Evolutionary conservation across 1,284 basidiomycete genomes (phyloP).

Genomic region (Ceratobasidium sp.): DNA sequence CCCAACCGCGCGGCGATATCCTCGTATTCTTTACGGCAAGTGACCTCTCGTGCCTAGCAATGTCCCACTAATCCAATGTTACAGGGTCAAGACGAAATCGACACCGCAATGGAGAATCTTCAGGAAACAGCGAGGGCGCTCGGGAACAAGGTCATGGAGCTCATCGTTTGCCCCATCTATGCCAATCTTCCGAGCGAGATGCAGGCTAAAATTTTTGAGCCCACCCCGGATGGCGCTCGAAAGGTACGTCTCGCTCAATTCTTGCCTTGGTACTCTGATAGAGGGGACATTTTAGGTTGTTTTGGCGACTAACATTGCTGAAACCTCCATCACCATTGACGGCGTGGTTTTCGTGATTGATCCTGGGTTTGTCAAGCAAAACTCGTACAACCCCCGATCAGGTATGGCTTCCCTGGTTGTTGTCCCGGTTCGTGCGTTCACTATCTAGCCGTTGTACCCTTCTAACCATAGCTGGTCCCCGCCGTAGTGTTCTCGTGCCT

Average conservation of each 20-base stretch:
- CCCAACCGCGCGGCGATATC: slow-evolving; percentile 98
- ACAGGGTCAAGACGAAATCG: slow-evolving; percentile 98
- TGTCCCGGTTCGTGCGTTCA: slow-evolving; percentile 72
- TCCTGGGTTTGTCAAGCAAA: slow-evolving; percentile 97
- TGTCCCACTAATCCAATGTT: background rate
- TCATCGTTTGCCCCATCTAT: slow-evolving; percentile 97
- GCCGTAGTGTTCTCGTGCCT: slow-evolving; percentile 88
- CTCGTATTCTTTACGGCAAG: slow-evolving; percentile 93
- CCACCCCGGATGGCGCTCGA: slow-evolving; percentile 92
- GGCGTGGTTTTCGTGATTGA: slow-evolving; percentile 98
- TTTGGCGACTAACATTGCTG: slow-evolving; percentile 97
- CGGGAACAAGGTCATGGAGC: slow-evolving; percentile 94
- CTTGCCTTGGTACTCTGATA: background rate
- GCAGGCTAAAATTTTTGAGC: slow-evolving; percentile 99
- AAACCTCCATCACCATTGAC: slow-evolving; percentile 97
- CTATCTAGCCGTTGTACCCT: background rate
- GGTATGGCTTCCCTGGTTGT: slow-evolving; percentile 96
- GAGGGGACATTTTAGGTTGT: slow-evolving; percentile 70
- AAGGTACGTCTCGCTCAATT: slow-evolving; percentile 59
- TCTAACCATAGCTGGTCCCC: slow-evolving; percentile 33
- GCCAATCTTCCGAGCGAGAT: slow-evolving; percentile 98
- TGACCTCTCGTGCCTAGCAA: slow-evolving; percentile 28
- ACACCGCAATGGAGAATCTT: slow-evolving; percentile 94
- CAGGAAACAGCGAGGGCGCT: slow-evolving; percentile 93
- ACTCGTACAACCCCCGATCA: slow-evolving; percentile 94